Evolutionary conservation across 148 eudicot genomes (phyloP), one percentile per base, ranked within the genome.

Genomic region (Heliamphora exappendiculata): DNA sequence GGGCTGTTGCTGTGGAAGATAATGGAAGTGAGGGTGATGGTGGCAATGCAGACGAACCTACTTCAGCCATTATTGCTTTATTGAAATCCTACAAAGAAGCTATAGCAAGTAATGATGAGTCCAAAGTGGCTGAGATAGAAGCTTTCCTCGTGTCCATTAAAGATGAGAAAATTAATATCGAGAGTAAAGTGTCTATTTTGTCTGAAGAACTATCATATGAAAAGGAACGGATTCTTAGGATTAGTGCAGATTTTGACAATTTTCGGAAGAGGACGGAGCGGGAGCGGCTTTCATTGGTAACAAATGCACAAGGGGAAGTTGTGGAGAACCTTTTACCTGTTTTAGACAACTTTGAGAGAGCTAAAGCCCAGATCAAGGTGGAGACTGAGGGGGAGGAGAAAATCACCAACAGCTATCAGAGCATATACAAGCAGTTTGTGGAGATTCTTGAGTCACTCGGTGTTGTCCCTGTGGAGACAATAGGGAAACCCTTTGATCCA

Each of bases 211-310:
- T 89, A 19, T 83, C 87, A 24, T 59, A 69, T 14, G 98, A 86
- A 63, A 92, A 77, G 79, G 93, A 78, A 26, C 91, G 94, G 58
- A 78, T 87, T 78, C 86, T 89, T 49, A 87, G 96, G 70, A 91
- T 91, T 33, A 86, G 91, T 80, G 98, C 96, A 69, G 98, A 93
- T 76, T 93, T 91, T 75, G 98, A 93, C 78, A 91, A 91, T 80
- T 93, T 91, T 75, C 81, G 94, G 76, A 93, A 93, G 86, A 87
- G 96, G 79, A 89, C 98, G 39, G 96, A 91, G 45, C 84, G 87
- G 63, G 94, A 91, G 55, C 86, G 94, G 39, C 84, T 87, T 41
- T 88, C 96, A 3, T 51, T 89, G 78, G 86, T 91, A 51, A 75
- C 89, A 37, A 91, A 91, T 81, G 97, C 98, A 47, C 84, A 86